Evolutionary conservation across 2,329 filamentous ascomycete genomes (phyloP).

Genomic region (Talaromyces sp.): DNA sequence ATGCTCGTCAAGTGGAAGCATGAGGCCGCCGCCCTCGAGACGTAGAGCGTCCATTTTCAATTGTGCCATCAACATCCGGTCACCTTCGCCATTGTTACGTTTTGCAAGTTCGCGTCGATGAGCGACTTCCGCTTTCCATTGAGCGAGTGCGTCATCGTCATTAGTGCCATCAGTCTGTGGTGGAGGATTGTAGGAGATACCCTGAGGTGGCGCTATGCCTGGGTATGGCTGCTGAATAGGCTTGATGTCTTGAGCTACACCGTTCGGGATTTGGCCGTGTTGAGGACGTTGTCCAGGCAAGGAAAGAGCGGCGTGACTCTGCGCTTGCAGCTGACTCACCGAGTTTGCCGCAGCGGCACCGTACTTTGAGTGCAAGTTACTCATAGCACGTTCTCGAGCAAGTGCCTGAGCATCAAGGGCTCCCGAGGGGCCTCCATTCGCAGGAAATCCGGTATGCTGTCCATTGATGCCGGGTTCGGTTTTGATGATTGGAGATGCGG

Average conservation of each 20-base stretch:
- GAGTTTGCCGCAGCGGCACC: slow-evolving; percentile 40
- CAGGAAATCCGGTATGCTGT: slow-evolving; percentile 27
- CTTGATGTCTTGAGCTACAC: slow-evolving; percentile 41
- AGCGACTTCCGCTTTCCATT: slow-evolving; percentile 46
- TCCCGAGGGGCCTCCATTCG: slow-evolving; percentile 30
- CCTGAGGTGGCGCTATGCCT: slow-evolving; percentile 35
- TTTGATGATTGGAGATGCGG: slow-evolving; percentile 46
- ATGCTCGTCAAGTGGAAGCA: slow-evolving; percentile 40
- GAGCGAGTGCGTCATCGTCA: slow-evolving; percentile 46
- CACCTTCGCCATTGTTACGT: slow-evolving; percentile 31
- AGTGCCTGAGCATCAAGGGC: slow-evolving; percentile 38
- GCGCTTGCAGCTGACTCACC: slow-evolving; percentile 41
- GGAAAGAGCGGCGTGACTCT: slow-evolving; percentile 32
- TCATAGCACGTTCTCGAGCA: slow-evolving; percentile 52
- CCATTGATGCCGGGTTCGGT: slow-evolving; percentile 46
- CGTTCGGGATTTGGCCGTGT: slow-evolving; percentile 32
- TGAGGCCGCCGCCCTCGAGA: slow-evolving; percentile 44
- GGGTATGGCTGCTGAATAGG: slow-evolving; percentile 33
- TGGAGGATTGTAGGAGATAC: slow-evolving; percentile 37
- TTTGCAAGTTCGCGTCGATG: slow-evolving; percentile 38
- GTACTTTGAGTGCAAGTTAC: slow-evolving; percentile 47
- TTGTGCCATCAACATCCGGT: slow-evolving; percentile 40
- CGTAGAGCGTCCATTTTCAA: slow-evolving; percentile 38
- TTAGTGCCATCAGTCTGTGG: slow-evolving; percentile 72
- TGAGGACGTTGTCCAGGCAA: slow-evolving; percentile 32